These are phyloP conservation scores for Cyphellophora attinorum DNA, from an alignment of 2,329 filamentous ascomycete species.

Conservation along the genomic window DNA sequence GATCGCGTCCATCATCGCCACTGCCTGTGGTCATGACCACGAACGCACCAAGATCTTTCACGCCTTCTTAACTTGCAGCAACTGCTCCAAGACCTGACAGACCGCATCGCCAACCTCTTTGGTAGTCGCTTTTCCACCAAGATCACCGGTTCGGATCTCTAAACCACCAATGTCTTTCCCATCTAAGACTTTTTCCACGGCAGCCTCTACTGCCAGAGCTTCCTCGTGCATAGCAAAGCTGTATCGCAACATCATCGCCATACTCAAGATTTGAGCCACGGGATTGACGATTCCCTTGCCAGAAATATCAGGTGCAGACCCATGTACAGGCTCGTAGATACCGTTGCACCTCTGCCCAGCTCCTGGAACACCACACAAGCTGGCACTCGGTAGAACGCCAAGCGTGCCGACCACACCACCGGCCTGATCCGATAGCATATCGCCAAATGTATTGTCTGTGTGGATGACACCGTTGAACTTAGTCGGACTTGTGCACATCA, in stretches of 20 bases:
- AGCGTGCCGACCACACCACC: slow-evolving; percentile 96
- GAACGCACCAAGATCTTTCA: neutral
- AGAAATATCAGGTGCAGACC: slow-evolving; percentile 91
- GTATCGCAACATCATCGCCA: slow-evolving; percentile 99
- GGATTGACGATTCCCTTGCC: slow-evolving; percentile 95
- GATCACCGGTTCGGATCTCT: slow-evolving; percentile 66
- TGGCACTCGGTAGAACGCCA: slow-evolving; percentile 87
- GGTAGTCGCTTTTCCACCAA: slow-evolving; percentile 93
- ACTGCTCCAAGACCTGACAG: slow-evolving; percentile 50
- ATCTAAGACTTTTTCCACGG: slow-evolving; percentile 91
- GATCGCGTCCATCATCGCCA: too few relatives aligned
- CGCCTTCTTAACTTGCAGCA: slow-evolving; percentile 4
- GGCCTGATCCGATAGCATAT: slow-evolving; percentile 99
- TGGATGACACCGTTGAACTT: slow-evolving; percentile 92
- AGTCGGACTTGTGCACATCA: slow-evolving; percentile 90
- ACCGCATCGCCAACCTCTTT: slow-evolving; percentile 88
- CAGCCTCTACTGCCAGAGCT: slow-evolving; percentile 80
- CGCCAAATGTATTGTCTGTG: slow-evolving; percentile 95
- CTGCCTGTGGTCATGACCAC: too few relatives aligned
- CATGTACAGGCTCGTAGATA: slow-evolving; percentile 99
- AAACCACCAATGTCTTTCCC: slow-evolving; percentile 69
- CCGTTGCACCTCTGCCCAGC: slow-evolving; percentile 50
- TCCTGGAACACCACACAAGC: slow-evolving; percentile 95
- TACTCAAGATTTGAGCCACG: slow-evolving; percentile 85
- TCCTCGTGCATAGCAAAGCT: slow-evolving; percentile 75